Conservation (phyloP, 1,139 yeast genomes). For the Yamadazyma kanchanaburiensis region DNA sequence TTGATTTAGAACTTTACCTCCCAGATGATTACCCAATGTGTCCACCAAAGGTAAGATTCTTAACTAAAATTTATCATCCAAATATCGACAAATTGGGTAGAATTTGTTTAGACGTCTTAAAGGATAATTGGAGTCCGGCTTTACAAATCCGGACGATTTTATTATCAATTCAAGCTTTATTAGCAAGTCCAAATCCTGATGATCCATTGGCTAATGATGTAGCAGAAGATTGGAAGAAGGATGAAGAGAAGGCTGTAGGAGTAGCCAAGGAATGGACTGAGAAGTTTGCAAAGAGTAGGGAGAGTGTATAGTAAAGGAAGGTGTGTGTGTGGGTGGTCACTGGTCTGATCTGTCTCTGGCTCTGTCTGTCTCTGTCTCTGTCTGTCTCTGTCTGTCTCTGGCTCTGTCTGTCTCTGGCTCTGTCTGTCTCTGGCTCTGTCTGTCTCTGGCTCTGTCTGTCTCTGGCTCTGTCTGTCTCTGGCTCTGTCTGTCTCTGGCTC, state of each 20-base stretch:
- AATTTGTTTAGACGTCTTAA: constrained; percentile 90
- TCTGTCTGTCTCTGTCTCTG: too few species aligned
- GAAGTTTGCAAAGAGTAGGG: constrained; percentile 47
- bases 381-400: too few species aligned
- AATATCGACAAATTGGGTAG: constrained; percentile 94
- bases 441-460: too few species aligned
- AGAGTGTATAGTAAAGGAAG: background rate
- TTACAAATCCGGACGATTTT: constrained; percentile 92
- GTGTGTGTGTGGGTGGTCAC: too few species aligned
- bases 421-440: too few species aligned
- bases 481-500: too few species aligned
- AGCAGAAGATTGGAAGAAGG: constrained; percentile 92
- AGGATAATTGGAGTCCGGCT: constrained; percentile 97
- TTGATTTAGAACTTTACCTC: constrained; percentile 70
- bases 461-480: too few species aligned
- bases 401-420: too few species aligned
- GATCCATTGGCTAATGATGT: constrained; percentile 98
- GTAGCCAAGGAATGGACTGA: constrained; percentile 90
- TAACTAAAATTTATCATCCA: constrained; percentile 94
- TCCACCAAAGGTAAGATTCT: constrained; percentile 89
- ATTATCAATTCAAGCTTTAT: constrained; percentile 85
- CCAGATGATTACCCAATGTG: constrained; percentile 93
- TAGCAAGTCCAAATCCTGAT: constrained; percentile 97
- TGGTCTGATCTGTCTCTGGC: too few species aligned
- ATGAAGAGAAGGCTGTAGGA: constrained; percentile 73